Base-by-base conservation (phyloP, 495 filamentous ascomycete species). In the Margaritispora aquatica region DNA sequence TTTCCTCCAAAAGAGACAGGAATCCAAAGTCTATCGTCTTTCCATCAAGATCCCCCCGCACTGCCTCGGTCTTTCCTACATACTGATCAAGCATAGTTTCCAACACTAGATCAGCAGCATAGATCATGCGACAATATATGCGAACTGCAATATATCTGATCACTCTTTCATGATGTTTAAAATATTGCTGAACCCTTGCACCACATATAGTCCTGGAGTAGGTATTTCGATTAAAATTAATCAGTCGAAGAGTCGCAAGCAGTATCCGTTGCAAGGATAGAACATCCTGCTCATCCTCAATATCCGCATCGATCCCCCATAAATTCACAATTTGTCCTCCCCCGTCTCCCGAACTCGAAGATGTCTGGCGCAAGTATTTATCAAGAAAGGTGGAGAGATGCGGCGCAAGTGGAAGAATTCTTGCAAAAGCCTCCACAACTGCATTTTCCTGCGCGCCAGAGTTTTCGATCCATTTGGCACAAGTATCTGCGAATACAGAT, bases 81-180 rank as follows among this genome's bases (percentile, higher is more conserved):
- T 93, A 77, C 63, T 78, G 73, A 51, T 73, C 69, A 38, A 95
- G 68, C 71, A 95, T 86, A 21, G 80, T 79, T 63, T 92, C 82
- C 51, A 87, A 76, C 27, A 88, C 86, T 56, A 78, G 71, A 72
- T 99, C 95, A 1, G 93, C 84, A n/a, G 86, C 88, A 60, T 85
- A 82, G 66, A 92, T 80, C 66, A 89, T 87, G 47, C 88, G 74
- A 69, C 86, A 88, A 66, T 96, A 84, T 55, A 89, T 80, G 70
- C 89, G 80, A 50, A 96, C 79, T 15, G 90, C 86, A 51, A 99
- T 77, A 70, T 91, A 97, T 70, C 88, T 80, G 19, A 95, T 80
- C 7, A 78, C 71, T 29, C 65, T 72, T 27, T 82, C 74, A 44
- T 71, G 65, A 73, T 92, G 86, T 57, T 74, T 71, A 61, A 94